Conservation (phyloP, 1,284 basidiomycete species). For the Taiwanofungus camphoratus region DNA sequence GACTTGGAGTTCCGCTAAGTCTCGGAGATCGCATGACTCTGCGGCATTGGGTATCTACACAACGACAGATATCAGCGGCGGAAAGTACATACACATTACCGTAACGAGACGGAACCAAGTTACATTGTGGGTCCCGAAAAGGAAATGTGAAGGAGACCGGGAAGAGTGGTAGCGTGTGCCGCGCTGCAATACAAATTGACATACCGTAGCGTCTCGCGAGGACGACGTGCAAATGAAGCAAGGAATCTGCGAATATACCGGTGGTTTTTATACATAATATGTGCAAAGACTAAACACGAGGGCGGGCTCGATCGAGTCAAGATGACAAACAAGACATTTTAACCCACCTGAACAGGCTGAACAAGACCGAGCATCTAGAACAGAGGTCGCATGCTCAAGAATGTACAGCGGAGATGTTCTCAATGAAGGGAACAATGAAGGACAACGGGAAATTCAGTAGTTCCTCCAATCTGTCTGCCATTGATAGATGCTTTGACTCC, state of each 20-base stretch:
- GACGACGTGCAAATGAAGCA: too few relatives aligned
- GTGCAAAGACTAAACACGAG: too few relatives aligned
- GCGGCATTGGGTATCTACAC: slow-evolving; percentile 19
- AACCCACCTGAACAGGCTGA: too few relatives aligned
- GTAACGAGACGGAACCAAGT: slow-evolving; percentile 21
- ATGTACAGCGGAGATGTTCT: neutral
- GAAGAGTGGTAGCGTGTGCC: slow-evolving; percentile 14
- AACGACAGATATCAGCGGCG: slow-evolving; percentile 20
- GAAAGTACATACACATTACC: slow-evolving; percentile 29
- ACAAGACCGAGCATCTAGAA: too few relatives aligned
- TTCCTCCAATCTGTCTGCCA: too few relatives aligned
- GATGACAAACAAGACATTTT: too few relatives aligned
- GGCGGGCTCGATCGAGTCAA: too few relatives aligned
- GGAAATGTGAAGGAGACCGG: slow-evolving; percentile 27
- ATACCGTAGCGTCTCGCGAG: too few relatives aligned
- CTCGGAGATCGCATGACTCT: slow-evolving; percentile 25
- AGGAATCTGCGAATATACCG: too few relatives aligned
- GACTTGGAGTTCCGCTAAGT: slow-evolving; percentile 18
- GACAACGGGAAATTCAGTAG: neutral
- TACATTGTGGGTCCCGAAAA: slow-evolving; percentile 24
- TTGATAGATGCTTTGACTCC: neutral
- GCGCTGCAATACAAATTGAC: slow-evolving; percentile 10
- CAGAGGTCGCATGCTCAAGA: too few relatives aligned
- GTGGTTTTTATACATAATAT: too few relatives aligned
- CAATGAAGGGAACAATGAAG: neutral